Base-by-base conservation (phyloP, 352 stramenopile genomes). In the Phytopythium vexans region DNA sequence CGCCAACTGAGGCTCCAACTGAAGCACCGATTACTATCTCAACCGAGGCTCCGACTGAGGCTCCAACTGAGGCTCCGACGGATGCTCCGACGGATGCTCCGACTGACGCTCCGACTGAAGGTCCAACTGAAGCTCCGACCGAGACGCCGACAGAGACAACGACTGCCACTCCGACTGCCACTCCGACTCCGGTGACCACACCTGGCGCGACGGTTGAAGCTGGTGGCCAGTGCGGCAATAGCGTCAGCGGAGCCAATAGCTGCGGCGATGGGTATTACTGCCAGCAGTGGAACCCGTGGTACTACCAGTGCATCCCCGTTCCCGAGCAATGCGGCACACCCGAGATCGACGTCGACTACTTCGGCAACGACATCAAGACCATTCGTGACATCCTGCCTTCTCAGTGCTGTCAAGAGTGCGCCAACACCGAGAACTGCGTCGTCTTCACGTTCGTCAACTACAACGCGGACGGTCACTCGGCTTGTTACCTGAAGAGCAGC, bases 251-350 rank as follows among this genome's bases (percentile, higher is more conserved):
- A 10, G 50, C 34, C 10, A 47, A 35, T 14, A 58, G 56, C 35
- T 7, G 21, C 15, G 1, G 21, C 21, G 21, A 27, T 27, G 33
- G 33, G 8, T 11, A 41, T 3, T 66, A 66, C 34, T 66, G 48
- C 38, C 59, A 66, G 27, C 52, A 48, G 1, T 62, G 59, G 59
- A 62, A 62, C 42, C 33, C 62, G 0, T 50, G 43, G 32, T 69
- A 73, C 57, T 79, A 72, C 62, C 74, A 84, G 55, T 84, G 74
- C 53, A 55, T 75, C 41, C 33, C 58, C 11, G 21, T 53, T 5
- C 70, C 74, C 4, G 7, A 43, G 15, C 45, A 71, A 49, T 84
- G 74, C 62, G 64, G 54, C 9, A 48, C 48, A 16, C 70, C 77
- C 54, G 35, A 60, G n/a, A 64, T 62, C 11, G 60, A 75, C 56